phyloP scores from a whole-genome alignment of 805 yeast genomes.

The Saccharomyces jurei region DNA sequence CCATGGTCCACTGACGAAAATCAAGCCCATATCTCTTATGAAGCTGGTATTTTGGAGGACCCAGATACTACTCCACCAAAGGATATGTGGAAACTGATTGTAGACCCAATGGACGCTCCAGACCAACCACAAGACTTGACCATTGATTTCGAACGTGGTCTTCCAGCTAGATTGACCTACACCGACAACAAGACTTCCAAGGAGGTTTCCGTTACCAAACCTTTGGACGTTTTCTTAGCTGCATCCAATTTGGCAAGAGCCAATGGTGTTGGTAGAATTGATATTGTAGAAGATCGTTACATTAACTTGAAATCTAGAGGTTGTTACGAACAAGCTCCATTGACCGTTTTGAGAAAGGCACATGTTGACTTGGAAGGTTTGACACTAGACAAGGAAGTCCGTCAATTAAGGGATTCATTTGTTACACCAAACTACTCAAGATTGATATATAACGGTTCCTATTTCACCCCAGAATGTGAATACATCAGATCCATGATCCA shows the following conservation, averaged over 20 bases:
- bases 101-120: slow-evolving; percentile 94
- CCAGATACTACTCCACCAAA: slow-evolving; percentile 98
- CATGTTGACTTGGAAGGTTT: slow-evolving; percentile 97
- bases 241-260: slow-evolving; percentile 96
- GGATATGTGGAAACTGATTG: slow-evolving; percentile 99
- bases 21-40: slow-evolving; percentile 97
- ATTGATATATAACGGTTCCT: slow-evolving; percentile 91
- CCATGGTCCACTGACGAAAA: slow-evolving; percentile 99
- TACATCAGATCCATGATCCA: slow-evolving; percentile 87
- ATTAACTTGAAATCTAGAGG: slow-evolving; percentile 99
- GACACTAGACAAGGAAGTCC: slow-evolving; percentile 93
- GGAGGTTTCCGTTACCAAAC: slow-evolving; percentile 68
- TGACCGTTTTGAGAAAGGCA: slow-evolving; percentile 85
- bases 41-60: slow-evolving; percentile 98
- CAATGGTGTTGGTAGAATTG: slow-evolving; percentile 99
- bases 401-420: slow-evolving; percentile 92
- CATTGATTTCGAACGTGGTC: slow-evolving; percentile 75
- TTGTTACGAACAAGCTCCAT: slow-evolving; percentile 98
- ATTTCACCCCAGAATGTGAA: slow-evolving; percentile 97
- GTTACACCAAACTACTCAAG: slow-evolving; percentile 89
- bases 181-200: slow-evolving; percentile 47
- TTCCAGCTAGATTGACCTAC: slow-evolving; percentile 74
- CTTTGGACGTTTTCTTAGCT: slow-evolving; percentile 84
- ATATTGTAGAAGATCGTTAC: slow-evolving; percentile 97
- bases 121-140: slow-evolving; percentile 82